Evolutionary conservation across 192 early-diverging fungal species (phyloP).

Genomic region (Coemansia aciculifera): DNA sequence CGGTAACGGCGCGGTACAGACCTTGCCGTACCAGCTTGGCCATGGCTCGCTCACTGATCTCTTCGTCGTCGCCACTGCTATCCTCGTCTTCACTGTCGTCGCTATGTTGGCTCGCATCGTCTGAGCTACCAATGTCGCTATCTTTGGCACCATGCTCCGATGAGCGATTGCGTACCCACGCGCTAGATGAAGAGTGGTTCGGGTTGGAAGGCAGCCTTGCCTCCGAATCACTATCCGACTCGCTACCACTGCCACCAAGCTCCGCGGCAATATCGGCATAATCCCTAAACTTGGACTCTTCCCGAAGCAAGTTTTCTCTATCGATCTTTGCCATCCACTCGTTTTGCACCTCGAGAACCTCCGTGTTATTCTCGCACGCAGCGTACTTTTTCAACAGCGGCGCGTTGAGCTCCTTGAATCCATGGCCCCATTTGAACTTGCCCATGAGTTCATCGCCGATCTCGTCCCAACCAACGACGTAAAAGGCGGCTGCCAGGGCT

Average conservation of each 20-base stretch:
- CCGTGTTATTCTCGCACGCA: slow-evolving; percentile 69
- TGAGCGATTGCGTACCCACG: neutral
- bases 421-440: slow-evolving; percentile 96
- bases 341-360: slow-evolving; percentile 75
- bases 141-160: slow-evolving; percentile 2
- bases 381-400: slow-evolving; percentile 76
- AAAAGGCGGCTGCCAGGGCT: slow-evolving; percentile 92
- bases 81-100: slow-evolving; percentile 23
- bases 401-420: slow-evolving; percentile 87
- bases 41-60: slow-evolving; percentile 32
- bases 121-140: slow-evolving; percentile 11
- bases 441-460: slow-evolving; percentile 73
- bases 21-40: slow-evolving; percentile 44
- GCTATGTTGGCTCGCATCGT: neutral
- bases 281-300: slow-evolving; percentile 30
- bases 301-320: slow-evolving; percentile 59
- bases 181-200: slow-evolving; percentile 10
- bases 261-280: slow-evolving; percentile 19
- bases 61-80: neutral
- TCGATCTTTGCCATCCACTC: slow-evolving; percentile 79
- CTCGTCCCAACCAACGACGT: slow-evolving; percentile 78
- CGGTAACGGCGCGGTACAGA: slow-evolving; percentile 27
- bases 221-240: slow-evolving; percentile 1
- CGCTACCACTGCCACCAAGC: neutral
- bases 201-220: slow-evolving; percentile 9